Evolutionary conservation across 2,329 filamentous ascomycete genomes (phyloP).

Genomic region (Mycogone perniciosa): DNA sequence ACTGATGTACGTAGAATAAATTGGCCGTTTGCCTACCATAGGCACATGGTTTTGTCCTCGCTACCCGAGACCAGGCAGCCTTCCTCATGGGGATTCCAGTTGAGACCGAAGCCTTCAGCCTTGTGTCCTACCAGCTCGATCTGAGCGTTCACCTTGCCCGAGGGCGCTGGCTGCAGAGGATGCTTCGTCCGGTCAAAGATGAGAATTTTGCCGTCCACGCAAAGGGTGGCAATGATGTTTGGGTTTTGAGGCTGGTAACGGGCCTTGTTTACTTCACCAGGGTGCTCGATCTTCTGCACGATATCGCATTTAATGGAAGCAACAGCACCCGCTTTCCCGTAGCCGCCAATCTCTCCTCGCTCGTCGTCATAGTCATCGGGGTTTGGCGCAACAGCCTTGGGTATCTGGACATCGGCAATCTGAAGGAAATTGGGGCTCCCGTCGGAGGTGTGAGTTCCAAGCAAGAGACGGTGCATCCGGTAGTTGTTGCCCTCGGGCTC

Average conservation of each 20-base stretch:
- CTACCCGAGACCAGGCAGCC: conserved; percentile 85
- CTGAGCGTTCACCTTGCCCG: conserved; percentile 68
- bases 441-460: conserved; percentile 91
- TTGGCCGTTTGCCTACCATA: conserved; percentile 58
- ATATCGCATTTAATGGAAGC: conserved; percentile 80
- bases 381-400: conserved; percentile 68
- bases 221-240: conserved; percentile 91
- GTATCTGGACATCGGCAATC: conserved; percentile 89
- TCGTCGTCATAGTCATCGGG: conserved; percentile 85
- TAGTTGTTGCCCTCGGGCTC: conserved; percentile 81
- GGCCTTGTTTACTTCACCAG: conserved; percentile 96
- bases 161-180: conserved; percentile 59
- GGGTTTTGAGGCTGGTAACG: conserved; percentile 97
- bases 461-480: conserved; percentile 78
- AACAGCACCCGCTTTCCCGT: conserved; percentile 67
- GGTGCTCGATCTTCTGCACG: conserved; percentile 93
- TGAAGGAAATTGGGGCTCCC: conserved; percentile 85
- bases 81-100: conserved; percentile 80
- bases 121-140: conserved; percentile 80
- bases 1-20: too few species aligned
- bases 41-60: conserved; percentile 82
- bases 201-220: conserved; percentile 78
- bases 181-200: conserved; percentile 97
- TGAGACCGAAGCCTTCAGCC: conserved; percentile 83
- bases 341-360: conserved; percentile 86